Evolutionary conservation across 176 grass and related monocot species (phyloP), one percentile per base, ranked within the genome.

Genomic region (Triticum turgidum): DNA sequence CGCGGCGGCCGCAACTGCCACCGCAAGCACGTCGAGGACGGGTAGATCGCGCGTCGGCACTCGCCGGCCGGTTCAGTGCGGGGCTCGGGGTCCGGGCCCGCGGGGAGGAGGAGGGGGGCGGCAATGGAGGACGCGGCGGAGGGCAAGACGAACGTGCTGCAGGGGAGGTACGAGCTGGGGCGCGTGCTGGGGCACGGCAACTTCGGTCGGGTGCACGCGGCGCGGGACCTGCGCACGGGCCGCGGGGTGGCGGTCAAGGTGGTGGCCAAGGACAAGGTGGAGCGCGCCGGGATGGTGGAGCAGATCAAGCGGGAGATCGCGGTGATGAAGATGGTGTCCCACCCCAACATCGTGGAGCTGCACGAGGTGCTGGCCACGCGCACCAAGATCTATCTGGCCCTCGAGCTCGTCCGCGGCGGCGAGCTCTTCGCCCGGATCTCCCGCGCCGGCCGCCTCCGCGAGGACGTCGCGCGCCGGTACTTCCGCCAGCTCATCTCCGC

Each of bases 391-490:
- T 92, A 86, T 84, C 85, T 92, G 4, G 79, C 90, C 66, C 85
- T 92, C 35, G 96, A 98, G 89, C 93, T 89, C 79, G 96, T 98
- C 81, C 81, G 86, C 68, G 96, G 96, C 78, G 96, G 96, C 11
- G 96, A 95, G 89, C 93, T 98, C 52, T 98, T 98, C 87, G 88
- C 90, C 58, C 84, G 89, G 83, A 84, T 92, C 35, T 63, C 90
- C 33, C 83, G 80, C 27, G 10, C 45, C 21, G 84, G 90, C 59
- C 90, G 84, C 61, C 75, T 92, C 69, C 67, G 84, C 0, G 90
- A 92, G 80, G 80, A 84, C 35, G 75, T 71, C 24, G 87, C 90
- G 18, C 66, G 83, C 22, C 44, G 41, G 6, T 92, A 92, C 86
- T 92, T 88, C 90, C 73, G 83, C 5, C 83, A 92, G 64, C 83